Conservation (phyloP, 441 rosid genomes). For the Mallotus japonicus region DNA sequence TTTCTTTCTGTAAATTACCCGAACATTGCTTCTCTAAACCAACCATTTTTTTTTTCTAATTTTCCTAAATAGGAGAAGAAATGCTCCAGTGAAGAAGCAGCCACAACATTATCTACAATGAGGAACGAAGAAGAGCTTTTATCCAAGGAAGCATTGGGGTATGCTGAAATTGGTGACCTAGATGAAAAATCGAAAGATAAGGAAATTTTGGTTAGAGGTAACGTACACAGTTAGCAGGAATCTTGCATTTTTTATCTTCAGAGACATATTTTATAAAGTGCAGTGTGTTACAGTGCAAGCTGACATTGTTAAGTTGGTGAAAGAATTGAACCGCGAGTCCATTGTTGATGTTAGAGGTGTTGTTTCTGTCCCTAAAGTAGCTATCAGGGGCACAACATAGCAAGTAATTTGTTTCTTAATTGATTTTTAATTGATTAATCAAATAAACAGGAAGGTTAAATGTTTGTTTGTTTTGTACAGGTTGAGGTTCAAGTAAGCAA, state of each 20-base stretch:
- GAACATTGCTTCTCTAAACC: no score
- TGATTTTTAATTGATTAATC: no score
- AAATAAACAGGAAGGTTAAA: background rate
- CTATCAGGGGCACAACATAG: slow-evolving; percentile 54
- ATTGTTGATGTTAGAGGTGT: slow-evolving; percentile 57
- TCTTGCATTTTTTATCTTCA: slow-evolving; percentile 59
- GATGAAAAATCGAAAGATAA: slow-evolving; percentile 33
- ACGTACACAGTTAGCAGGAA: slow-evolving; percentile 57
- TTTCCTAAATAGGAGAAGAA: slow-evolving; percentile 57
- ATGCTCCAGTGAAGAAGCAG: slow-evolving; percentile 66
- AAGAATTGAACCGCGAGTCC: slow-evolving; percentile 59
- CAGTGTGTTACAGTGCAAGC: slow-evolving; percentile 58
- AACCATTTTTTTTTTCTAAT: no score
- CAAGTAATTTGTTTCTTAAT: slow-evolving; percentile 40
- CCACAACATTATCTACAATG: slow-evolving; percentile 30
- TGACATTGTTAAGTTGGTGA: slow-evolving; percentile 61
- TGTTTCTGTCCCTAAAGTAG: slow-evolving; percentile 44
- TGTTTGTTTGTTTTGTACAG: slow-evolving; percentile 24
- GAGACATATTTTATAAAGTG: slow-evolving; percentile 54
- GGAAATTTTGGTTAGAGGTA: slow-evolving; percentile 59
- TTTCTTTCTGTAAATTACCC: no score
- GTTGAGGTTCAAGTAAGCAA: slow-evolving; percentile 64
- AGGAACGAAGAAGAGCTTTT: slow-evolving; percentile 27
- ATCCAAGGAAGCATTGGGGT: slow-evolving; percentile 45
- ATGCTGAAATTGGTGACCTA: slow-evolving; percentile 49